phyloP scores from a whole-genome alignment of 805 yeast genomes.

The Tetrapisispora pingtungensis region DNA sequence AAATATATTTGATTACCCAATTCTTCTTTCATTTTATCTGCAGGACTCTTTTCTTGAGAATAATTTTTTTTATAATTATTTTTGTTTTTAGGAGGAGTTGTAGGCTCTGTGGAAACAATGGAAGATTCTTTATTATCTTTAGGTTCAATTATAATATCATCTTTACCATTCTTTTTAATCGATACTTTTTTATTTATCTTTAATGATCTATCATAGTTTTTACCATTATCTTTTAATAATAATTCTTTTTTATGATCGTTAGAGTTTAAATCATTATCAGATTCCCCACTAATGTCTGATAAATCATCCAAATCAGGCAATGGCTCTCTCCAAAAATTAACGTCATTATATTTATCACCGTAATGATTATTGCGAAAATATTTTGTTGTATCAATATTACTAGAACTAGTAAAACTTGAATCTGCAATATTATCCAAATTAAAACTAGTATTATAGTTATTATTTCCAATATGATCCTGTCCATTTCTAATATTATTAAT shows the following conservation, averaged over 20 bases:
- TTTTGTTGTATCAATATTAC: constrained; percentile 12
- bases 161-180: background rate
- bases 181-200: constrained; percentile 11
- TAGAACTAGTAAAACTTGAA: background rate
- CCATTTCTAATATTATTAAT: background rate
- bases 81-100: background rate
- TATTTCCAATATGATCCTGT: background rate
- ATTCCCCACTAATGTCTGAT: constrained; percentile 39
- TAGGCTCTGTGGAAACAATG: background rate
- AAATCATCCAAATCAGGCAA: constrained; percentile 50
- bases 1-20: constrained; percentile 27
- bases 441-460: background rate
- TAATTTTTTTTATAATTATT: background rate
- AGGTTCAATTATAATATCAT: background rate
- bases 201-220: background rate
- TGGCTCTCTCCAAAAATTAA: constrained; percentile 88
- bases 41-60: background rate
- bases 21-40: constrained; percentile 9
- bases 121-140: background rate
- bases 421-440: background rate
- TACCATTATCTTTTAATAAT: constrained; percentile 1
- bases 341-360: constrained; percentile 58
- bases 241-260: constrained; percentile 5
- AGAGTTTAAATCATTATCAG: constrained; percentile 11
- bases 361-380: constrained; percentile 16